Conservation (phyloP, 768 basidiomycete species). For the Paxillus ammoniavirescens region DNA sequence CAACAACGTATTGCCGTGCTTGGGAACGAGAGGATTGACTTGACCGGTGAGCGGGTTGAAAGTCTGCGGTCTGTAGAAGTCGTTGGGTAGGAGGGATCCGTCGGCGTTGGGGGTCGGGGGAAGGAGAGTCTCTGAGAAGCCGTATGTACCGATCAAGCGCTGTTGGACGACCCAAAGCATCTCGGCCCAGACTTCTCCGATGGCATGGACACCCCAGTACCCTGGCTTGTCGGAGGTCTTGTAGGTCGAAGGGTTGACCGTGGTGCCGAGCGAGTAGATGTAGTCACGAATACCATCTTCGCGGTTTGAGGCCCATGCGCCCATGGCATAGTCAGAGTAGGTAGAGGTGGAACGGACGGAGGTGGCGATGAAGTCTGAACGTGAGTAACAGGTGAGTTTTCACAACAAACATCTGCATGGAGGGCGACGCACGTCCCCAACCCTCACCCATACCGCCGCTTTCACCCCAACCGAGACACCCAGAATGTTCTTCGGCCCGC, state of each 20-base stretch:
- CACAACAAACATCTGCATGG: neutral
- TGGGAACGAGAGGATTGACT: conserved; percentile 63
- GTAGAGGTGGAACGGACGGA: conserved; percentile 70
- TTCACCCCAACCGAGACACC: conserved; percentile 76
- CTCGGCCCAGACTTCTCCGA: conserved; percentile 96
- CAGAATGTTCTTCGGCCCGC: no score
- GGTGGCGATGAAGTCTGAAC: conserved; percentile 79
- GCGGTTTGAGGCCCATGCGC: conserved; percentile 89
- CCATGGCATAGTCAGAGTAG: conserved; percentile 87
- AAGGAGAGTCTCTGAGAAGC: conserved; percentile 76
- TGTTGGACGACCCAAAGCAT: conserved; percentile 82
- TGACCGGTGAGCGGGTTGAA: conserved; percentile 30
- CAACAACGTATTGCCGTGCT: conserved; percentile 86
- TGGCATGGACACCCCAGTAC: conserved; percentile 91
- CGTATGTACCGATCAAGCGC: conserved; percentile 75
- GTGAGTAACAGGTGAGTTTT: neutral
- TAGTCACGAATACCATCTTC: conserved; percentile 82
- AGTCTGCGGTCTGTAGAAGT: conserved; percentile 59
- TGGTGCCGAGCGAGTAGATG: conserved; percentile 74
- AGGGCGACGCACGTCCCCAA: conserved; percentile 66
- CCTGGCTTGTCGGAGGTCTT: conserved; percentile 92
- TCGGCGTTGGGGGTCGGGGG: conserved; percentile 63
- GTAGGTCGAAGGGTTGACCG: conserved; percentile 88
- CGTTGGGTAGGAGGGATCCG: conserved; percentile 62
- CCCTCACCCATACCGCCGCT: conserved; percentile 97